These are phyloP conservation scores for Agrocybe chaxingu DNA, from an alignment of 768 basidiomycete species.

Conservation along the genomic window DNA sequence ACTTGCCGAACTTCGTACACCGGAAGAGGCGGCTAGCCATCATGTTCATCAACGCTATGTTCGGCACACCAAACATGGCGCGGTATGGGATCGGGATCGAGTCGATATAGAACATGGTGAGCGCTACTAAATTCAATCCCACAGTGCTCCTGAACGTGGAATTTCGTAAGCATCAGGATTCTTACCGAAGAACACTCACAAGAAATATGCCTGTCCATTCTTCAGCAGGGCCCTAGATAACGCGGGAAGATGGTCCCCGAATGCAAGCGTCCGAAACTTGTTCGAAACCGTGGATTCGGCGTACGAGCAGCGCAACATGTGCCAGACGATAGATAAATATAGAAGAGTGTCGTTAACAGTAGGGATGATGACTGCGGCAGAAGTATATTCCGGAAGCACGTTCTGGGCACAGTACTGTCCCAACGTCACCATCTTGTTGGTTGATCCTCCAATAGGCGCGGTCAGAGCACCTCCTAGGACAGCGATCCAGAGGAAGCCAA, in stretches of 20 bases:
- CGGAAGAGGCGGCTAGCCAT: slow-evolving; percentile 17
- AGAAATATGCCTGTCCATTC: slow-evolving; percentile 30
- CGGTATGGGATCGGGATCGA: slow-evolving; percentile 10
- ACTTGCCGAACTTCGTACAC: slow-evolving; percentile 9
- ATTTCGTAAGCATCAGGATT: neutral
- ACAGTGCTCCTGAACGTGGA: slow-evolving; percentile 2
- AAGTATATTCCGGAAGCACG: neutral
- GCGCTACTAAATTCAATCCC: neutral
- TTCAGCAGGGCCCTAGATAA: slow-evolving; percentile 21
- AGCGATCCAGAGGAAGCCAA: slow-evolving; percentile 6
- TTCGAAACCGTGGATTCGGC: slow-evolving; percentile 1
- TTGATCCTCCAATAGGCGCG: neutral
- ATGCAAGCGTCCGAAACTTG: slow-evolving; percentile 5
- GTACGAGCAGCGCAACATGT: slow-evolving; percentile 12
- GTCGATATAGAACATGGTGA: slow-evolving; percentile 7
- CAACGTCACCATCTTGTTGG: neutral
- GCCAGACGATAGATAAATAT: slow-evolving; percentile 26
- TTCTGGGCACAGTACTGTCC: slow-evolving; percentile 3
- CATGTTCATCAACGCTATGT: slow-evolving; percentile 14
- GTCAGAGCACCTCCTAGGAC: neutral
- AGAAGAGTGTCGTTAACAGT: slow-evolving; percentile 25
- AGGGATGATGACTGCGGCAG: slow-evolving; percentile 9
- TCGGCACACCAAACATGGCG: slow-evolving; percentile 6
- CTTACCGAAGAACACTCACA: slow-evolving; percentile 16
- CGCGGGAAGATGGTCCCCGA: slow-evolving; percentile 19